Conservation (phyloP, 768 basidiomycete species). For the Omphalotus guepiniiformis region DNA sequence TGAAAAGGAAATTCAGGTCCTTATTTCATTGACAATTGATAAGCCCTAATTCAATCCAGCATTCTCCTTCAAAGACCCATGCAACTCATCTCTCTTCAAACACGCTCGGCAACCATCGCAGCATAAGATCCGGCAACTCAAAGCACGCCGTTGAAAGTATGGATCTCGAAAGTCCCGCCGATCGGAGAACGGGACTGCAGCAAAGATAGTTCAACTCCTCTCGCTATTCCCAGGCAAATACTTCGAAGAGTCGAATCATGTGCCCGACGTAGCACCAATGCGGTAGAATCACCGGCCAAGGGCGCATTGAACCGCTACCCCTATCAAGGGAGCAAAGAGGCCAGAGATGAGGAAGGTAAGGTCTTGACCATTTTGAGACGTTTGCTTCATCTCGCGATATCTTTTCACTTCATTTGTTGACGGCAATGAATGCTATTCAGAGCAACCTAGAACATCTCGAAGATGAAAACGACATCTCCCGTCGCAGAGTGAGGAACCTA, state of each 20-base stretch:
- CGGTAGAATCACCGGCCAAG: slow-evolving; percentile 70
- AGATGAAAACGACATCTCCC: slow-evolving; percentile 76
- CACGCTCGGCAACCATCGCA: neutral
- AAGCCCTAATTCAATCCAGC: no score
- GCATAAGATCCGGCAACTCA: neutral
- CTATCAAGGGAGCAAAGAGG: slow-evolving; percentile 42
- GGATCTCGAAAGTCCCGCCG: no score
- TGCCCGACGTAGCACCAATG: slow-evolving; percentile 86
- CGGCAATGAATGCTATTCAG: slow-evolving; percentile 61
- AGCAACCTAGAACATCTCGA: slow-evolving; percentile 69
- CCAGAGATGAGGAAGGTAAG: slow-evolving; percentile 64
- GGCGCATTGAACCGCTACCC: slow-evolving; percentile 45
- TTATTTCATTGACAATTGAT: no score
- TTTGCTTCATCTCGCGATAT: slow-evolving; percentile 1
- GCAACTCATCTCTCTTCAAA: no score
- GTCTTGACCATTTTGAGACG: neutral
- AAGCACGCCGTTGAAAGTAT: neutral
- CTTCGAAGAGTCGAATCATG: slow-evolving; percentile 37
- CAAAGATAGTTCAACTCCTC: neutral
- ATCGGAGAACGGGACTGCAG: neutral
- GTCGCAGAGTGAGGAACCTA: slow-evolving; percentile 79
- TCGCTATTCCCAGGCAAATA: slow-evolving; percentile 9
- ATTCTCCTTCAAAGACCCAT: no score
- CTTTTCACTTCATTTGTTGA: slow-evolving; percentile 51
- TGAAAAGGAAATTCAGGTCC: no score